Percentiles rank a stretch among this genome's conserved stretches.
Conservation (phyloP, 805 yeast species). For the Yamadazyma endophytica region DNA sequence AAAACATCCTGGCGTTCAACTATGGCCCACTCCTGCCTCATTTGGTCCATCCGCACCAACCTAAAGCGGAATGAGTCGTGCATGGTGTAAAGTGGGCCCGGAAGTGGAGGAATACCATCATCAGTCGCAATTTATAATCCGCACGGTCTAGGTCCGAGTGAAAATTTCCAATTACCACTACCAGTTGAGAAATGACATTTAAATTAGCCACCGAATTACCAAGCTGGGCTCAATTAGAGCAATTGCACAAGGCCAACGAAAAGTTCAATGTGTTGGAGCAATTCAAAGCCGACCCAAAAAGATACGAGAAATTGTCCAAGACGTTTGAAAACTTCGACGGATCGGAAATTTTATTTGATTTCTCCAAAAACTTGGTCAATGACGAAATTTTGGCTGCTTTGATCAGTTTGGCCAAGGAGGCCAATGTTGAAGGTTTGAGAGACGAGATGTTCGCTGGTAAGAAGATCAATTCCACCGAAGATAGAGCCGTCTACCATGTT, state of each 20-base stretch:
- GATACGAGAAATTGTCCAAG: slow-evolving; percentile 74
- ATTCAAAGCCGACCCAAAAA: slow-evolving; percentile 66
- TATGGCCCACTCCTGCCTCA: too few species aligned
- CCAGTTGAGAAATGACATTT: too few species aligned
- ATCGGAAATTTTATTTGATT: slow-evolving; percentile 87
- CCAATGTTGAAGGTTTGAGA: slow-evolving; percentile 80
- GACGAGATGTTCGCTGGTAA: slow-evolving; percentile 91
- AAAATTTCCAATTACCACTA: background rate
- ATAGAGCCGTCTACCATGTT: slow-evolving; percentile 94
- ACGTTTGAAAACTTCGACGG: slow-evolving; percentile 83
- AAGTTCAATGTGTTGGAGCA: slow-evolving; percentile 72
- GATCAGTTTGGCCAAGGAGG: slow-evolving; percentile 81
- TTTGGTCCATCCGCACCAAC: too few species aligned
- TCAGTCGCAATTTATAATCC: too few species aligned
- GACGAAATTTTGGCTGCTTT: slow-evolving; percentile 72
- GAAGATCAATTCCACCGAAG: slow-evolving; percentile 93
- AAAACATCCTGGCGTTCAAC: too few species aligned
- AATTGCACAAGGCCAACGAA: slow-evolving; percentile 66
- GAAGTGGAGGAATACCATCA: too few species aligned
- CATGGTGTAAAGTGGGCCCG: too few species aligned
- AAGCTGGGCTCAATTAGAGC: slow-evolving; percentile 78
- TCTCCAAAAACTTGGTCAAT: slow-evolving; percentile 88
- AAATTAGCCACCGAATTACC: slow-evolving; percentile 60
- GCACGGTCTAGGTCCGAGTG: slow-evolving; percentile 1
- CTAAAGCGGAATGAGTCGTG: too few species aligned